phyloP scores from a whole-genome alignment of 2,329 filamentous ascomycete genomes.

The Plectosphaerella cucumerina region DNA sequence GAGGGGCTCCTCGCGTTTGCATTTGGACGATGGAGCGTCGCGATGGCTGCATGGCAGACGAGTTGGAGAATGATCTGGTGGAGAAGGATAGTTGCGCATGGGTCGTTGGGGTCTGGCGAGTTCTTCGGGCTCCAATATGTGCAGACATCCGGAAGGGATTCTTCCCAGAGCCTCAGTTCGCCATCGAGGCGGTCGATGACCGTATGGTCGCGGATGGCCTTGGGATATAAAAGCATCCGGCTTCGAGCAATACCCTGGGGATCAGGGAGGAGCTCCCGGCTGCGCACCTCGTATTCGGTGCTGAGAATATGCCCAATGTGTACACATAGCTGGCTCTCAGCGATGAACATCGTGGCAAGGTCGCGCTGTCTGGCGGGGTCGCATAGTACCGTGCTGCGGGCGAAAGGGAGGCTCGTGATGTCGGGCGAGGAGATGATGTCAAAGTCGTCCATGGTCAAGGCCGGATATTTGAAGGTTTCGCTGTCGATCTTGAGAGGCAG shows the following conservation, averaged over 20 bases:
- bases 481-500: constrained; percentile 64
- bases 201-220: not conserved
- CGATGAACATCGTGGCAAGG: not conserved
- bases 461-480: constrained; percentile 46
- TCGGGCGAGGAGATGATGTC: constrained; percentile 40
- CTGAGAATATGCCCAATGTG: not conserved
- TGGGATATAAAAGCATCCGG: not conserved
- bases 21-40: constrained; percentile 42
- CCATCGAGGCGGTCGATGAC: not conserved
- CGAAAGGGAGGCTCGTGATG: not conserved
- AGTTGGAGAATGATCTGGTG: not conserved
- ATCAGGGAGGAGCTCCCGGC: not conserved
- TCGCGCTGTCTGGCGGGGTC: not conserved
- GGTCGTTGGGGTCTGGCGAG: not conserved
- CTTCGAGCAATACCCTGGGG: not conserved
- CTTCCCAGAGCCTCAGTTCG: not conserved
- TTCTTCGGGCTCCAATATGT: not conserved
- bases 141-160: not conserved
- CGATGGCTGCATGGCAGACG: not conserved
- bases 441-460: constrained; percentile 62
- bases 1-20: constrained; percentile 15
- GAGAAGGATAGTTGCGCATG: not conserved
- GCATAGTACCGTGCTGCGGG: constrained; percentile 31
- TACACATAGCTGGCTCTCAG: not conserved
- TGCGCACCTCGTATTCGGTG: not conserved